phyloP scores from a whole-genome alignment of 345 rosid species.

The Populus davidiana region DNA sequence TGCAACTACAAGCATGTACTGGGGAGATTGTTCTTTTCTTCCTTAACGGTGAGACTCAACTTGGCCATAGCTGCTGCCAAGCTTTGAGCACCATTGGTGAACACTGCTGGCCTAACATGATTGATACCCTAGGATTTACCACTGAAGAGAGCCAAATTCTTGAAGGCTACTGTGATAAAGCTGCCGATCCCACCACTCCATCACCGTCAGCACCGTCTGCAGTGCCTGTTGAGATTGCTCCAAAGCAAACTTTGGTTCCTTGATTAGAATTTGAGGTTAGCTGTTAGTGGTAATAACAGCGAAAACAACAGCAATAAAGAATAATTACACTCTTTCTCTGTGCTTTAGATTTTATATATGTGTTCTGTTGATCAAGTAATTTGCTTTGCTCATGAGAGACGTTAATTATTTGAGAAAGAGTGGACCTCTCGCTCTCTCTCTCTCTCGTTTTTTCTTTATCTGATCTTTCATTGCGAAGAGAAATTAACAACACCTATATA shows the following conservation, averaged over 20 bases:
- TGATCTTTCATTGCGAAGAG: no score
- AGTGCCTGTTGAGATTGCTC: neutral
- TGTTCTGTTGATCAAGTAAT: no score
- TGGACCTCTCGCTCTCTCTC: no score
- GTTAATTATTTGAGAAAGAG: no score
- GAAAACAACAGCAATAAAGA: no score
- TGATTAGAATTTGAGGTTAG: neutral
- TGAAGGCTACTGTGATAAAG: conserved; percentile 54
- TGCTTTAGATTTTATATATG: no score
- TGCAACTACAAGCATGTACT: conserved; percentile 70
- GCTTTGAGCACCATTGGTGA: conserved; percentile 51
- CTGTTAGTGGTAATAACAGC: neutral
- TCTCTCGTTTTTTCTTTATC: no score
- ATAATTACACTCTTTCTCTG: no score
- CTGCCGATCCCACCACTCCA: neutral
- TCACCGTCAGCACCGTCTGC: neutral
- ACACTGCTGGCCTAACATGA: conserved; percentile 66
- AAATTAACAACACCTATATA: no score
- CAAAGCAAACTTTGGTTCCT: neutral
- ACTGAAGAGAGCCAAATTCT: conserved; percentile 60
- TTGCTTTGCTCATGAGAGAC: no score
- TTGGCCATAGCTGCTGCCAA: conserved; percentile 59
- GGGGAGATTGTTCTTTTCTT: conserved; percentile 74
- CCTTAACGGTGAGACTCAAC: conserved; percentile 62
- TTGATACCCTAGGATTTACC: conserved; percentile 57